A percentile compares a stretch with the other conserved stretches of the same genome.
phyloP scores from a whole-genome alignment of 345 rosid genomes.

The Sisymbrium altissimum region DNA sequence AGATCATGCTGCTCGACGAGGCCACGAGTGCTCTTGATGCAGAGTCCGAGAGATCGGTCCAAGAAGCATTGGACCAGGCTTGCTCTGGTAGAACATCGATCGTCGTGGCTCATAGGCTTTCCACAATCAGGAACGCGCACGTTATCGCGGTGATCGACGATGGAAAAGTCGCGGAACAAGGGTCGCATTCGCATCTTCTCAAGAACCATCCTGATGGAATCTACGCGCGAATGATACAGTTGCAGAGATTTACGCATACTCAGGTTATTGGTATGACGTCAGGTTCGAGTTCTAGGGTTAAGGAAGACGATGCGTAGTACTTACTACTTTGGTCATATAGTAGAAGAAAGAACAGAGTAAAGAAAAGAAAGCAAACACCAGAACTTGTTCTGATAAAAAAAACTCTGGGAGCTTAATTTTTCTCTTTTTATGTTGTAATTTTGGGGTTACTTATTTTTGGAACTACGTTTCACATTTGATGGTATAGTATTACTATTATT shows the following conservation, averaged over 20 bases:
- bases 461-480: conserved; percentile 39
- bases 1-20: conserved; percentile 87
- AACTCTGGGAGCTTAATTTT: conserved; percentile 24
- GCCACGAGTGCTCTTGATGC: conserved; percentile 96
- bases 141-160: conserved; percentile 88
- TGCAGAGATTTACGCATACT: conserved; percentile 85
- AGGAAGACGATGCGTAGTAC: conserved; percentile 56
- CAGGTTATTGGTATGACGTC: conserved; percentile 84
- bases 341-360: conserved; percentile 25
- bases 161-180: conserved; percentile 92
- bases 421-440: not conserved
- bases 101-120: conserved; percentile 82
- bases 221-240: conserved; percentile 90
- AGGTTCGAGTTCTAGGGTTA: conserved; percentile 72
- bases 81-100: conserved; percentile 90
- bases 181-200: conserved; percentile 78
- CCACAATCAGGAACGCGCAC: conserved; percentile 87
- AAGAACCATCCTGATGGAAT: conserved; percentile 84
- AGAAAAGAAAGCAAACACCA: conserved; percentile 15
- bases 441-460: conserved; percentile 36
- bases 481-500: conserved; percentile 41
- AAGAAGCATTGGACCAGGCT: conserved; percentile 90
- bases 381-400: conserved; percentile 7
- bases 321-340: conserved; percentile 26
- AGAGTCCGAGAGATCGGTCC: conserved; percentile 91